A percentile compares a stretch with the other conserved stretches of the same genome.
phyloP scores from a whole-genome alignment of 1,284 basidiomycete genomes.

The Xerocomus nothofagi region DNA sequence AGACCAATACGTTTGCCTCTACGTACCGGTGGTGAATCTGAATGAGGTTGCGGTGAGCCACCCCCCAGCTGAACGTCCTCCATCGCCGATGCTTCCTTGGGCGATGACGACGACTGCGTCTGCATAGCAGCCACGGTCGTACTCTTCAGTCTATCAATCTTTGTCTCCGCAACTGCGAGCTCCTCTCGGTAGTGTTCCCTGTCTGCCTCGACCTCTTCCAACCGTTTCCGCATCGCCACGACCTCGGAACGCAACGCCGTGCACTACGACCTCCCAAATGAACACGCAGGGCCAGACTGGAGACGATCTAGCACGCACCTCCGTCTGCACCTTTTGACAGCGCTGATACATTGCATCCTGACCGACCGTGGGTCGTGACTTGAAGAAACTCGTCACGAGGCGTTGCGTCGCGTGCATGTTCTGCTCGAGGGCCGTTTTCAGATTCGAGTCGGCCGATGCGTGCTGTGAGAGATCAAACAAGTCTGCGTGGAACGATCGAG shows the following conservation, averaged over 20 bases:
- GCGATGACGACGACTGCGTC: constrained; percentile 33
- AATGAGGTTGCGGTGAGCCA: constrained; percentile 17
- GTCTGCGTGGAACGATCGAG: constrained; percentile 23
- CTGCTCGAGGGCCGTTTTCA: constrained; percentile 50
- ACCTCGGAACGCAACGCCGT: constrained; percentile 60
- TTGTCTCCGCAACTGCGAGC: constrained; percentile 65
- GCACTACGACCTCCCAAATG: constrained; percentile 44
- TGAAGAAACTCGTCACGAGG: constrained; percentile 60
- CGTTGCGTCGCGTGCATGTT: constrained; percentile 60
- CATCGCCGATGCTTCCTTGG: constrained; percentile 44
- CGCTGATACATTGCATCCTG: constrained; percentile 40
- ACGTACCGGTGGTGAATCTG: constrained; percentile 62
- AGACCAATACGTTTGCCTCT: constrained; percentile 30
- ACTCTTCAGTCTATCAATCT: constrained; percentile 73
- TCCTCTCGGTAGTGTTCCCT: constrained; percentile 57
- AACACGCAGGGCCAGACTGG: constrained; percentile 3
- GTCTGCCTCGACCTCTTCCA: constrained; percentile 56
- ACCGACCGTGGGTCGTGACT: constrained; percentile 35
- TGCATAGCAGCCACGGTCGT: constrained; percentile 52
- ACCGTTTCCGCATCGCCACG: constrained; percentile 54
- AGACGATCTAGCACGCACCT: constrained; percentile 43
- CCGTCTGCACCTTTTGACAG: constrained; percentile 57
- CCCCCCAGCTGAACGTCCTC: constrained; percentile 37
- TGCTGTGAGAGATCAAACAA: constrained; percentile 56
- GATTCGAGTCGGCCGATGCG: constrained; percentile 49